These are phyloP conservation scores for Russula earlei DNA, from an alignment of 768 basidiomycete species.

Conservation along the genomic window DNA sequence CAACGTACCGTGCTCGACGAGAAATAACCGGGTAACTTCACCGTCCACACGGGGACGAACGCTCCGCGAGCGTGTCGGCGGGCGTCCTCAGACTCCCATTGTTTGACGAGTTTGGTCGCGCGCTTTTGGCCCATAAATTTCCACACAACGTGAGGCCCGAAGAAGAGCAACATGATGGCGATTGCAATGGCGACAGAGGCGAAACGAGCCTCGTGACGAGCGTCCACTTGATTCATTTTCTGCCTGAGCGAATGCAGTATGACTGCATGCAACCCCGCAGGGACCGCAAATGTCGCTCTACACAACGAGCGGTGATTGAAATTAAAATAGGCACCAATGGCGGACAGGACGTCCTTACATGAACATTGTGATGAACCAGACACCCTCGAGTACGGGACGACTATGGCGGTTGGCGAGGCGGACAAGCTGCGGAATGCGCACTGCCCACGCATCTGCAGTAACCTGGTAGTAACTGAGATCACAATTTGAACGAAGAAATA, in stretches of 20 bases:
- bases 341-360: constrained; percentile 28
- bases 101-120: constrained; percentile 29
- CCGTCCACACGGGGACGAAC: constrained; percentile 33
- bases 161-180: constrained; percentile 32
- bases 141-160: constrained; percentile 37
- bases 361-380: constrained; percentile 32
- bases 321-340: background rate
- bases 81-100: constrained; percentile 36
- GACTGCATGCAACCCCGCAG: constrained; percentile 32
- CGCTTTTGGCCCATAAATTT: constrained; percentile 34
- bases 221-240: background rate
- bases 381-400: constrained; percentile 36
- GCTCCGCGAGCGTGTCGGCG: constrained; percentile 21
- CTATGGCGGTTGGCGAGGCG: constrained; percentile 32
- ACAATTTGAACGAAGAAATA: background rate
- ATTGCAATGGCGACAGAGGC: constrained; percentile 31
- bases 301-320: background rate
- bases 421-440: constrained; percentile 32
- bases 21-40: constrained; percentile 33
- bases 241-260: constrained; percentile 24
- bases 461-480: constrained; percentile 25
- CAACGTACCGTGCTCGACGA: constrained; percentile 29
- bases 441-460: constrained; percentile 35
- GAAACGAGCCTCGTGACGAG: constrained; percentile 29
- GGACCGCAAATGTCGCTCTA: constrained; percentile 34